Base-by-base conservation (phyloP, 331 rosid species). In the Rosa hybrid region DNA sequence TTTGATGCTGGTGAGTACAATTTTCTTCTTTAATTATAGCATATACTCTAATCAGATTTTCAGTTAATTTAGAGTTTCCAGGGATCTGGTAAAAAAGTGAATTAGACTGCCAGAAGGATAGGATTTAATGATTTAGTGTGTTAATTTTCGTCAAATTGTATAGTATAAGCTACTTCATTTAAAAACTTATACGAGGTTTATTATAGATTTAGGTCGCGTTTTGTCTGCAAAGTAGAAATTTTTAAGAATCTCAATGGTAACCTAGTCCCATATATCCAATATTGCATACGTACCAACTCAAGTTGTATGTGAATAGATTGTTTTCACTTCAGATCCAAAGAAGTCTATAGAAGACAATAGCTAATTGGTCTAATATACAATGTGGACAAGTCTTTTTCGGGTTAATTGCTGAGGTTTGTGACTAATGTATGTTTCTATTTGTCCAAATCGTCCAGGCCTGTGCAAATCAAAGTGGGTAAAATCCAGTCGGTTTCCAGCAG, bases 401-500 rank as follows among this genome's bases (percentile, higher is more conserved):
- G 4, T 39, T 8, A 41, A 17, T 60, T 13, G 71, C 8, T 48
- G 50, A 45, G 30, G 44, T 18, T 75, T 64, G 39, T 62, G 57
- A 14, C 48, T 83, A 30, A 87, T 71, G n/a, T 46, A 87, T 71
- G n/a, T 46, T 34, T 46, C 30, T 16, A n/a, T 48, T 41, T 8
- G 50, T 38, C 30, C 17, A 48, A 14, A 41, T 41, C 59, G 8
- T 16, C 41, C 89, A 95, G 98, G 98, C 10, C 89, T 95, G 0
- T 91, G 99, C 97, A 96, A 96, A 87, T 88, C 97, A 1, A 93
- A 87, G 78, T 89, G 94, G 96, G 91, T 83, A 71, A 91, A 84
- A 79, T 85, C 30, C 1, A 88, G 85, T 42, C 74, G 86, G 14
- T 80, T 88, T 81, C 93, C 93, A 14, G 85, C 91, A 0, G 99